Evolutionary conservation across 2,329 filamentous ascomycete species (phyloP).

Genomic region (Remersonia thermophila): DNA sequence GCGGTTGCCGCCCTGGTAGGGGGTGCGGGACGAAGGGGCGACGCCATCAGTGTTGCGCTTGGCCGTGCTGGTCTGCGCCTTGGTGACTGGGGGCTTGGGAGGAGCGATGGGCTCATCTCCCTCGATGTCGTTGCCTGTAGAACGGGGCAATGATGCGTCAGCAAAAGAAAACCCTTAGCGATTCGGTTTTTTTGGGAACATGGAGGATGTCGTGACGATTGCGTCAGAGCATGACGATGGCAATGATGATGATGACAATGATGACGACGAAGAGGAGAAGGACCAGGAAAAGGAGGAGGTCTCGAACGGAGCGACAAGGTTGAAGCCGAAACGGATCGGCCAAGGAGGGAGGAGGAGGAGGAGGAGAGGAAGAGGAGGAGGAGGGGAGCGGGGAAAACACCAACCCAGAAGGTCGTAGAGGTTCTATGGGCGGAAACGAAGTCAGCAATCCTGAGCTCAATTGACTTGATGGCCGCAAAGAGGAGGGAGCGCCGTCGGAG

Average conservation of each 20-base stretch:
- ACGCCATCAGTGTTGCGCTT: conserved; percentile 82
- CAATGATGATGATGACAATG: too few species aligned
- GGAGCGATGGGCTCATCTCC: conserved; percentile 64
- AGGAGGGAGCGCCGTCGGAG: too few species aligned
- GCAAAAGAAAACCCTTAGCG: too few species aligned
- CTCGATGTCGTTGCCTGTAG: conserved; percentile 48
- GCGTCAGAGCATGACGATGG: not conserved
- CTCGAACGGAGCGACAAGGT: too few species aligned
- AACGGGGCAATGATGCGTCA: too few species aligned
- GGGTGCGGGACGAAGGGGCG: conserved; percentile 35
- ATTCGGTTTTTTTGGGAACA: too few species aligned
- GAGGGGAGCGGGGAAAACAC: conserved; percentile 14
- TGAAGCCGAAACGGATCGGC: too few species aligned
- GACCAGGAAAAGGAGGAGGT: too few species aligned
- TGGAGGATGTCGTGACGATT: conserved; percentile 4
- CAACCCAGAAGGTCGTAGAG: conserved; percentile 97
- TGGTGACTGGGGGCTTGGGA: conserved; percentile 82
- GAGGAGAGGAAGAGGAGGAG: too few species aligned
- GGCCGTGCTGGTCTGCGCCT: conserved; percentile 56
- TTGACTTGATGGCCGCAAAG: too few species aligned
- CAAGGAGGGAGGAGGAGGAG: too few species aligned
- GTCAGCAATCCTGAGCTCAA: not conserved
- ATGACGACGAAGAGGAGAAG: too few species aligned
- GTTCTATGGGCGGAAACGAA: conserved; percentile 49
- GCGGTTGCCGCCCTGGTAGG: conserved; percentile 25